Evolutionary conservation across 305 asterid genomes (phyloP), one percentile per base, ranked within the genome.

Genomic region (Petunia hybrid): DNA sequence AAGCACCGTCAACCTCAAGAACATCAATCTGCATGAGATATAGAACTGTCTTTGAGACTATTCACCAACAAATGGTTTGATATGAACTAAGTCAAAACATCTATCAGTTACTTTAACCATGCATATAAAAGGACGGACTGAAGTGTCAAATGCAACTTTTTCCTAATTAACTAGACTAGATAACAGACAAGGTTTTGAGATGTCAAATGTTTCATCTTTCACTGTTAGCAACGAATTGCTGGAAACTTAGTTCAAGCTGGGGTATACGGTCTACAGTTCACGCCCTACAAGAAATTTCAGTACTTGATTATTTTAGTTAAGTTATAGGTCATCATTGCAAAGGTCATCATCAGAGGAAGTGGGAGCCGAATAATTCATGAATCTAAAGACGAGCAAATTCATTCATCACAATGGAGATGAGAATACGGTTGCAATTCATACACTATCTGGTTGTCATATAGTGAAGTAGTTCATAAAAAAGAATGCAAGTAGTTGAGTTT

Each of bases 1-100:
- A 95, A 68, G 88, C 89, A 1, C 98, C 98, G 70, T 95, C 99
- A 78, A 95, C 99, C 85, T 93, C 97, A 80, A 95, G 90, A 87
- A 95, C 99, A 83, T 95, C 99, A 87, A 95, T 95, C 99, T 93
- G 91, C 97, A 80, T 40, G 12, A 39, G 36, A 55, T 45, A 74
- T 2, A 74, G 48, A 55, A 74, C 79, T 38, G 65, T 51, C 36
- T 51, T 14, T 73, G 78, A 74, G 78, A 51, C 38, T 53, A 73
- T 51, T 51, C 12, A 73, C 36, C n/a, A 35, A 35, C 46, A 73
- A 46, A 73, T 1, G 1, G 57, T 39, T 51, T 13, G 13, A 36
- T 8, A 53, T 53, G 64, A 74, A 38, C 79, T 38, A 74, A 38
- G 64, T 36, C n/a, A 38, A 35, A 71, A 51, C 46, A 48, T 73